Evolutionary conservation across 495 filamentous ascomycete genomes (phyloP).

Genomic region (Aspergillus bridgeri): DNA sequence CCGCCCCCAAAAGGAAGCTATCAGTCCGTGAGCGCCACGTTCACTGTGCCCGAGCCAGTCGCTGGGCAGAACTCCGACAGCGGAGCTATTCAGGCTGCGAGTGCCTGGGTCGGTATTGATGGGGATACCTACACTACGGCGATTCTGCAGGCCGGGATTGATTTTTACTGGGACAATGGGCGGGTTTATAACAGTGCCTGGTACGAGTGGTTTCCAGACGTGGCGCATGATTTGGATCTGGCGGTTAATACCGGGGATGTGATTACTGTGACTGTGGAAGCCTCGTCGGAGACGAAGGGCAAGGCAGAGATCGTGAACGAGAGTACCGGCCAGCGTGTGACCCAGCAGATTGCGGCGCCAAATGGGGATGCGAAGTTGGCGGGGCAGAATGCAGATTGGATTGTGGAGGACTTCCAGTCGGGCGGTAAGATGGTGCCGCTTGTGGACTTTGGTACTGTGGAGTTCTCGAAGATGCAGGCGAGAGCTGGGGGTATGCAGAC

Average conservation of each 20-base stretch:
- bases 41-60: conserved; percentile 53
- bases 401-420: conserved; percentile 59
- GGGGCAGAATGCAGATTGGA: conserved; percentile 59
- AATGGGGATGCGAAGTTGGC: conserved; percentile 26
- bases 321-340: conserved; percentile 51
- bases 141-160: conserved; percentile 60
- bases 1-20: conserved; percentile 43
- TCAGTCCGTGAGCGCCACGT: conserved; percentile 51
- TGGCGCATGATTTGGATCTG: conserved; percentile 54
- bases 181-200: conserved; percentile 50
- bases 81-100: conserved; percentile 41
- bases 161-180: conserved; percentile 47
- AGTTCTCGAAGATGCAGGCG: conserved; percentile 45
- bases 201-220: conserved; percentile 64
- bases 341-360: conserved; percentile 28
- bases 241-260: conserved; percentile 51
- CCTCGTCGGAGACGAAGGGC: conserved; percentile 45
- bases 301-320: conserved; percentile 55
- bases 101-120: conserved; percentile 64
- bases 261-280: conserved; percentile 52
- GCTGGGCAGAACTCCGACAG: conserved; percentile 24
- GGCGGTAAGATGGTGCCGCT: conserved; percentile 47
- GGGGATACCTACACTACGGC: conserved; percentile 55
- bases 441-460: conserved; percentile 51
- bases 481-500: conserved; percentile 24